Evolutionary conservation across 169 alveolate species (phyloP).

Genomic region (Sarcocystis neurona): DNA sequence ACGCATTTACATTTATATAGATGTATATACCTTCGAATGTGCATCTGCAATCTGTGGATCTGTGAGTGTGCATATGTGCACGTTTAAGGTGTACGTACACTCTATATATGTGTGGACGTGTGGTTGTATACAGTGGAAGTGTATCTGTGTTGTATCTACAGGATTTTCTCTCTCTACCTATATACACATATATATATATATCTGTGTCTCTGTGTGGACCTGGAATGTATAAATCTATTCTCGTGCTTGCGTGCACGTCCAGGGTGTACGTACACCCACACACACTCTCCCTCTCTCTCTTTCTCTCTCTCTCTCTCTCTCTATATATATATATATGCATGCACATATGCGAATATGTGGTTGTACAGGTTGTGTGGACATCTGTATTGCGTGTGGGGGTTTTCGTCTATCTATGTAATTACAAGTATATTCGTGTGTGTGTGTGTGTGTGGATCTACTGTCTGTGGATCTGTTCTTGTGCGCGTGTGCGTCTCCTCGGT

Average conservation of each 20-base stretch:
- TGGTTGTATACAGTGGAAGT: not conserved
- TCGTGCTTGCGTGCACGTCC: not conserved
- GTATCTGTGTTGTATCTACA: not conserved
- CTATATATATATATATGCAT: no score
- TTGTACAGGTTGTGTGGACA: no score
- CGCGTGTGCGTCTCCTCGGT: no score
- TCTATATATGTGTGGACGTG: no score
- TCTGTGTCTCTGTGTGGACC: not conserved
- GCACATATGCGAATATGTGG: no score
- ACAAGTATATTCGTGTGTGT: no score
- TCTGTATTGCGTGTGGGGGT: no score
- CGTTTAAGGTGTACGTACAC: not conserved
- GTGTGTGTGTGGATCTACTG: not conserved
- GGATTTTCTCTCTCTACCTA: not conserved
- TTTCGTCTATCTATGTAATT: no score
- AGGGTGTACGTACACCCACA: not conserved
- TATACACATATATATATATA: no score
- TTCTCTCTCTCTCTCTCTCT: not conserved
- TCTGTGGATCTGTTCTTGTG: not conserved
- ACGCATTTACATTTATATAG: no score
- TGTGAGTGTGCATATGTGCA: not conserved
- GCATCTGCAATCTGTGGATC: not conserved
- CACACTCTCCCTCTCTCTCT: not conserved
- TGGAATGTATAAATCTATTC: not conserved
- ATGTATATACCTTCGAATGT: not conserved